phyloP scores from a whole-genome alignment of 2,329 filamentous ascomycete genomes.

The Penicillium sp. region DNA sequence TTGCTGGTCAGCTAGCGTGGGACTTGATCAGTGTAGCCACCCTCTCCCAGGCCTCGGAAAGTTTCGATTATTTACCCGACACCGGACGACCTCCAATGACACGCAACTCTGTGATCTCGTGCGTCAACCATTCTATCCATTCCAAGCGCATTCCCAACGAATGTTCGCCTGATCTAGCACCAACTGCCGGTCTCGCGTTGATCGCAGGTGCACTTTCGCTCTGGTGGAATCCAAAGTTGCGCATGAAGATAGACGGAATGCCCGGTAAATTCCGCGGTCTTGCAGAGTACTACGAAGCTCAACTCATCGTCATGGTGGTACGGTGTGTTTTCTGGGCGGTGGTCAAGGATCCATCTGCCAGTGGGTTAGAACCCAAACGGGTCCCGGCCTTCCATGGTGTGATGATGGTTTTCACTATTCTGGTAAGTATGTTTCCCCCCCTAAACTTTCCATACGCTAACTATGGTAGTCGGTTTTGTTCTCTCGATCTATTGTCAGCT shows the following conservation, averaged over 20 bases:
- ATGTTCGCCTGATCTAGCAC: conserved; percentile 32
- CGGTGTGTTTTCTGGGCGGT: conserved; percentile 47
- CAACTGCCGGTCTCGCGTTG: conserved; percentile 40
- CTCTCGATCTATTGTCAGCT: conserved; percentile 39
- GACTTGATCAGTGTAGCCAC: conserved; percentile 37
- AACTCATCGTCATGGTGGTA: conserved; percentile 45
- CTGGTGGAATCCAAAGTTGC: conserved; percentile 52
- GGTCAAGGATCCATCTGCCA: conserved; percentile 40
- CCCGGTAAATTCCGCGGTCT: conserved; percentile 43
- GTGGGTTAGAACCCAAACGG: conserved; percentile 30
- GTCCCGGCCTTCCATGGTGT: conserved; percentile 39
- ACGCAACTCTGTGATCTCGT: conserved; percentile 21
- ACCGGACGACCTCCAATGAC: conserved; percentile 11
- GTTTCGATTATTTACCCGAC: neutral
- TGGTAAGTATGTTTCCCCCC: conserved; percentile 29
- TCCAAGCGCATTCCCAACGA: conserved; percentile 23
- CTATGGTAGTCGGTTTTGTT: conserved; percentile 35
- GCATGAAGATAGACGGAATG: conserved; percentile 43
- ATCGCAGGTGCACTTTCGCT: conserved; percentile 44
- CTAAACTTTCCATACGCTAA: conserved; percentile 19
- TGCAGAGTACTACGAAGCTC: conserved; percentile 47
- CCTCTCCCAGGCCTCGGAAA: conserved; percentile 10
- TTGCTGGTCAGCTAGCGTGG: conserved; percentile 46
- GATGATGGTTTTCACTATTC: conserved; percentile 40
- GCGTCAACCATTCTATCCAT: conserved; percentile 19